Evolutionary conservation across 78 protist species (phyloP).

Genomic region (Protostelium mycophagum): DNA sequence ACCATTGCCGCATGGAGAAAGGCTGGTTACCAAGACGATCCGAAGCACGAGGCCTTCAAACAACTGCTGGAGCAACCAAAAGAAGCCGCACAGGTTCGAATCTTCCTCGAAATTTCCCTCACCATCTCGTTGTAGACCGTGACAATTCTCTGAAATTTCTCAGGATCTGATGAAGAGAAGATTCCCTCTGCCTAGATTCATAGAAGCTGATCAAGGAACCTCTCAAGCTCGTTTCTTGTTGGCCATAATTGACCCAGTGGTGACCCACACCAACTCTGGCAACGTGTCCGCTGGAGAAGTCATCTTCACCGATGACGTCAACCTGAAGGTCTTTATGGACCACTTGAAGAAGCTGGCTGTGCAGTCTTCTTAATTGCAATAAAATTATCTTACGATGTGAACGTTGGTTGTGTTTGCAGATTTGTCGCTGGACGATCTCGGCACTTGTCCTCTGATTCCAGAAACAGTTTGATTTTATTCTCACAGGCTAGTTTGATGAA

Average conservation of each 20-base stretch:
- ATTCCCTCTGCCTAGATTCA: slow-evolving; percentile 76
- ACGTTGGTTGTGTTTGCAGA: too few species aligned
- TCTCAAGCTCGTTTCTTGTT: slow-evolving; percentile 87
- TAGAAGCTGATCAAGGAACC: slow-evolving; percentile 82
- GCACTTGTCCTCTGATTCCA: too few species aligned
- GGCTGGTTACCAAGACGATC: slow-evolving; percentile 71
- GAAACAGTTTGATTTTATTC: too few species aligned
- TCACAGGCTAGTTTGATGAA: too few species aligned
- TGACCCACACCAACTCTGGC: slow-evolving; percentile 60
- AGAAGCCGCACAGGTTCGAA: slow-evolving; percentile 58
- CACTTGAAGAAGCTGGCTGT: slow-evolving; percentile 71
- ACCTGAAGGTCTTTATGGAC: slow-evolving; percentile 72
- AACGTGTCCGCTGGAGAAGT: slow-evolving; percentile 22
- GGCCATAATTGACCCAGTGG: slow-evolving; percentile 84
- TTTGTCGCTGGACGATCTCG: too few species aligned
- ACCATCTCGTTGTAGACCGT: background rate
- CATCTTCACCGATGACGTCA: slow-evolving; percentile 82
- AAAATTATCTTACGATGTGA: too few species aligned
- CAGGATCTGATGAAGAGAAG: slow-evolving; percentile 52
- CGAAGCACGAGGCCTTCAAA: slow-evolving; percentile 70
- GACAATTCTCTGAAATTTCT: background rate
- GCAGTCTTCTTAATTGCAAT: slow-evolving; percentile 33
- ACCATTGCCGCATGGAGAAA: slow-evolving; percentile 89
- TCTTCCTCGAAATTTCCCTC: background rate
- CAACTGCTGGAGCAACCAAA: slow-evolving; percentile 74